phyloP scores from a whole-genome alignment of 208 protist genomes.

The Wallacemonas sp. region DNA sequence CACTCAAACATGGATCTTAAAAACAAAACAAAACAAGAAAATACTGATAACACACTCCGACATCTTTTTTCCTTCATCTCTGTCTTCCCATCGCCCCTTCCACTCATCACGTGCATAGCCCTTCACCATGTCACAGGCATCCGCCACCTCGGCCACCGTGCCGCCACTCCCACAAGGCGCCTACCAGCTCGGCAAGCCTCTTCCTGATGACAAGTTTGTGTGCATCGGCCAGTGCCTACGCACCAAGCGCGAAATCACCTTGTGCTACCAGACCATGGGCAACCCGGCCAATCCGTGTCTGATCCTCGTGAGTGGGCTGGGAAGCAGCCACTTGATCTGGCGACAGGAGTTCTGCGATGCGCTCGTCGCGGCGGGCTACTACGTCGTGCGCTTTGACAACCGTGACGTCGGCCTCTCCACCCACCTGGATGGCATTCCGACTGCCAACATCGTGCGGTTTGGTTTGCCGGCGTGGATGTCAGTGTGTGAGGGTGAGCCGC shows the following conservation, averaged over 20 bases:
- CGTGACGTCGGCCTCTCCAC: slow-evolving; percentile 73
- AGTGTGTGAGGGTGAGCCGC: slow-evolving; percentile 34
- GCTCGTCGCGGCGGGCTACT: slow-evolving; percentile 42
- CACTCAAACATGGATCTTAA: too few relatives aligned
- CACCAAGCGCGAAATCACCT: slow-evolving; percentile 44
- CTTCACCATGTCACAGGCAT: background rate
- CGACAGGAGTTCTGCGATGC: slow-evolving; percentile 28
- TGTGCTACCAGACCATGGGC: slow-evolving; percentile 74
- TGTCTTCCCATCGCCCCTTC: too few relatives aligned
- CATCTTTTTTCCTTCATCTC: too few relatives aligned
- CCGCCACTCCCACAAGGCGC: background rate
- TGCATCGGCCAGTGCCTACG: slow-evolving; percentile 45
- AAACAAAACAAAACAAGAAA: too few relatives aligned
- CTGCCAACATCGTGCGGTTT: slow-evolving; percentile 40
- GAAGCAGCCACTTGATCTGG: slow-evolving; percentile 21
- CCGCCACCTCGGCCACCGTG: background rate
- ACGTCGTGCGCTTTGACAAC: slow-evolving; percentile 78
- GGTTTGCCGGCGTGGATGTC: slow-evolving; percentile 48
- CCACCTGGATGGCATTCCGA: slow-evolving; percentile 37
- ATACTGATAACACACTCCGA: too few relatives aligned
- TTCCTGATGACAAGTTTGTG: slow-evolving; percentile 51
- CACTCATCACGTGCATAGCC: too few relatives aligned
- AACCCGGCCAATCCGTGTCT: slow-evolving; percentile 49
- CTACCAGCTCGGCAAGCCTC: slow-evolving; percentile 14
- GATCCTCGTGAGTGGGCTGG: slow-evolving; percentile 59